A percentile compares a stretch with the other conserved stretches of the same genome.
These are phyloP conservation scores for Saccharomycopsis synnaedendra DNA, from an alignment of 805 yeast species.

Conservation along the genomic window DNA sequence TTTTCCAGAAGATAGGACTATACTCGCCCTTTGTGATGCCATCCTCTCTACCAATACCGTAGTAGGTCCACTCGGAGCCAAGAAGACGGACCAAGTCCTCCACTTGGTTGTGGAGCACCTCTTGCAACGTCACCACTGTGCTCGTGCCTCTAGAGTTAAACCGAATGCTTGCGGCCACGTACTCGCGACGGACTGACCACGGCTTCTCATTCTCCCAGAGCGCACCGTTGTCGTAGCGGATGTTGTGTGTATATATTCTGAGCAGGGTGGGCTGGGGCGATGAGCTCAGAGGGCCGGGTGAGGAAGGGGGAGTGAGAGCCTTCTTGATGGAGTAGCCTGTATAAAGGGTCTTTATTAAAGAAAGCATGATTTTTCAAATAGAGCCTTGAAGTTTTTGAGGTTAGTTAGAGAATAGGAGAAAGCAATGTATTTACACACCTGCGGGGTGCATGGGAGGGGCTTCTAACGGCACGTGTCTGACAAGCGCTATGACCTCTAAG, in stretches of 20 bases:
- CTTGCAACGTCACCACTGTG: conserved; percentile 37
- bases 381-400: too few species aligned
- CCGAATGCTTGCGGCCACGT: conserved; percentile 29
- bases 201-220: conserved; percentile 29
- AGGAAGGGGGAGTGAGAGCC: too few species aligned
- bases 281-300: too few species aligned
- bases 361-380: too few species aligned
- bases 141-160: conserved; percentile 25
- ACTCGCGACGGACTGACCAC: conserved; percentile 32
- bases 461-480: too few species aligned
- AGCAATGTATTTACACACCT: too few species aligned
- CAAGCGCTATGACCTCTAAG: too few species aligned
- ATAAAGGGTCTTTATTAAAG: too few species aligned
- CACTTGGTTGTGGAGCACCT: conserved; percentile 35
- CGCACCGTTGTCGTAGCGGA: conserved; percentile 30
- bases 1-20: conserved; percentile 34
- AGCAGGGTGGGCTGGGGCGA: background rate
- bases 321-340: too few species aligned
- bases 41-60: conserved; percentile 41
- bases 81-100: conserved; percentile 29
- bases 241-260: conserved; percentile 31
- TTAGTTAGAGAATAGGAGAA: too few species aligned
- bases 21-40: conserved; percentile 40
- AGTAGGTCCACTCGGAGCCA: conserved; percentile 31
- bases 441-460: too few species aligned